phyloP scores from a whole-genome alignment of 2,329 filamentous ascomycete species.

The Trichoderma cornu-damae region DNA sequence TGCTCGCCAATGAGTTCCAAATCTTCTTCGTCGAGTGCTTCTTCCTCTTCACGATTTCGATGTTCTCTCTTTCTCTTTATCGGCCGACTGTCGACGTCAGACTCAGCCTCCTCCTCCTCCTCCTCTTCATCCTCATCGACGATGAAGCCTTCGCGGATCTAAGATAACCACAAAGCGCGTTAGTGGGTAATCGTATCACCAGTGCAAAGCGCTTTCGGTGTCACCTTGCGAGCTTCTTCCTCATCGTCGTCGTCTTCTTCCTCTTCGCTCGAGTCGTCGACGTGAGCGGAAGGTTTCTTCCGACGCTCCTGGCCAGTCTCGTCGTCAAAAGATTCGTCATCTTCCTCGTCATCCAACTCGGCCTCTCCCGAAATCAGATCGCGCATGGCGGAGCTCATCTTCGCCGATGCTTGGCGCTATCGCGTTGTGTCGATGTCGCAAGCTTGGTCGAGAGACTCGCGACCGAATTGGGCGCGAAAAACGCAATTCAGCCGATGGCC shows the following conservation, averaged over 20 bases:
- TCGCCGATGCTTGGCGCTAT: conserved; percentile 22
- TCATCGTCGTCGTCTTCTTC: conserved; percentile 90
- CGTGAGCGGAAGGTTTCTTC: conserved; percentile 35
- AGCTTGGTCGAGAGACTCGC: conserved; percentile 5
- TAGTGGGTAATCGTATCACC: neutral
- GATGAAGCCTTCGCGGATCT: conserved; percentile 94
- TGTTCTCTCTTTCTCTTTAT: conserved; percentile 71
- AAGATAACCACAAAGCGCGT: neutral
- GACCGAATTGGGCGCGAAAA: conserved; percentile 11
- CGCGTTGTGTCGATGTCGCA: conserved; percentile 13
- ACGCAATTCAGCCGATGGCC: neutral
- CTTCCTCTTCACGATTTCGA: conserved; percentile 74
- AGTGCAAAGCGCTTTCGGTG: conserved; percentile 21
- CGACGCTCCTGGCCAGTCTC: conserved; percentile 58
- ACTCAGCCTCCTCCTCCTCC: conserved; percentile 59
- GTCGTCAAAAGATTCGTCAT: conserved; percentile 77
- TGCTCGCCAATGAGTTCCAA: conserved; percentile 88
- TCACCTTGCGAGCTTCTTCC: conserved; percentile 71
- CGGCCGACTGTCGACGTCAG: conserved; percentile 48
- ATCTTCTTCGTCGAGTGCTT: conserved; percentile 92
- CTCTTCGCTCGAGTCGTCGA: conserved; percentile 86
- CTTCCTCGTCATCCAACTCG: conserved; percentile 78
- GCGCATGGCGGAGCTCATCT: conserved; percentile 62
- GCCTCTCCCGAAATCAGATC: conserved; percentile 81
- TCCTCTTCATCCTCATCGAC: conserved; percentile 84